Conservation (phyloP, 257 asterid species). For the Jacaranda copaia region DNA sequence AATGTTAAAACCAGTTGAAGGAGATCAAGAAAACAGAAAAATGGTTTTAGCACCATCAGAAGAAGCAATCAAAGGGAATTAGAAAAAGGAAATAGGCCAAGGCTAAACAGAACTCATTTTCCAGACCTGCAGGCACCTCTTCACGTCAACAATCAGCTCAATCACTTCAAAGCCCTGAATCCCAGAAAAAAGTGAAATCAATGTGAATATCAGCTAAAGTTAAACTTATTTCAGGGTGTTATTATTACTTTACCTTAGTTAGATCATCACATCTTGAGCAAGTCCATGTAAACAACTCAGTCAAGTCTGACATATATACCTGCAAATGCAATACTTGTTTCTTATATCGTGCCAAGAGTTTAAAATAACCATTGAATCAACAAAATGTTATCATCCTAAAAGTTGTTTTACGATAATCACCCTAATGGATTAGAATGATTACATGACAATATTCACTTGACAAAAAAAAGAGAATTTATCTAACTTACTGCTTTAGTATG, state of each 20-base stretch:
- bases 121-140: conserved; percentile 86
- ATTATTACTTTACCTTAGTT: conserved; percentile 63
- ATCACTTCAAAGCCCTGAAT: conserved; percentile 92
- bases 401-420: neutral
- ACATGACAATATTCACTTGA: conserved; percentile 25
- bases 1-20: conserved; percentile 19
- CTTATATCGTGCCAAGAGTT: neutral
- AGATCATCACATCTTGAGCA: conserved; percentile 90
- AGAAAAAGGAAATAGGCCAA: conserved; percentile 13
- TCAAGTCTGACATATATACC: conserved; percentile 91
- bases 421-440: neutral
- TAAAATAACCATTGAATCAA: conserved; percentile 26
- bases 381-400: neutral
- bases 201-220: conserved; percentile 33
- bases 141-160: conserved; percentile 89
- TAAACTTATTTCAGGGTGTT: neutral
- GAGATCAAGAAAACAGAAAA: conserved; percentile 18
- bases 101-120: conserved; percentile 14
- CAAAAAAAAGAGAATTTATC: neutral
- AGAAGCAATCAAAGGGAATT: neutral
- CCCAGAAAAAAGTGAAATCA: conserved; percentile 24
- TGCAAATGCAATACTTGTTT: conserved; percentile 44
- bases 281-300: conserved; percentile 91
- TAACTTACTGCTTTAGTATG: neutral
- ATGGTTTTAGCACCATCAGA: neutral